Percentiles rank a stretch among this genome's conserved stretches.
Conservation (phyloP, 1,284 basidiomycete genomes). For the Exobasidium cylindrosporum region DNA sequence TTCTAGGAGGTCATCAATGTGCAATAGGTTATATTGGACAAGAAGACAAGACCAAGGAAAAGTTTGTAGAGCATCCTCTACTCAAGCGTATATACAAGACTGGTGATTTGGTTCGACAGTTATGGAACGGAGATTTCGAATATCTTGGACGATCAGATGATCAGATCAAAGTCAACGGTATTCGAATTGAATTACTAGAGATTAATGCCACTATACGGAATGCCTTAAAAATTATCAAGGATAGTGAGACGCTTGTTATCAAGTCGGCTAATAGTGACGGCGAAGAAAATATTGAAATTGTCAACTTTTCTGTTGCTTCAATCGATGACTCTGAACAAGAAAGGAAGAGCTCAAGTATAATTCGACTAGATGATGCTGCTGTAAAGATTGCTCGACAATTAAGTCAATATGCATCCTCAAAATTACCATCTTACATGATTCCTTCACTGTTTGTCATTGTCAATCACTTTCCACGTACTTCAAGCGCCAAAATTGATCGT, state of each 20-base stretch:
- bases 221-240: slow-evolving; percentile 38
- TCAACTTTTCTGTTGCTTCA: slow-evolving; percentile 52
- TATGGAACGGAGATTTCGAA: slow-evolving; percentile 53
- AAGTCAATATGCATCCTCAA: slow-evolving; percentile 29
- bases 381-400: slow-evolving; percentile 28
- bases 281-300: slow-evolving; percentile 42
- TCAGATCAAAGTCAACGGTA: slow-evolving; percentile 57
- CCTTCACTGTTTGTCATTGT: slow-evolving; percentile 54
- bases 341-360: slow-evolving; percentile 14
- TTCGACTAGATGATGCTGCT: slow-evolving; percentile 38
- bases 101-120: slow-evolving; percentile 51
- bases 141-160: slow-evolving; percentile 57
- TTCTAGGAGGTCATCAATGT: slow-evolving; percentile 48
- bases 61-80: slow-evolving; percentile 46
- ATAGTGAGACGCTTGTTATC: slow-evolving; percentile 51
- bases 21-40: slow-evolving; percentile 50
- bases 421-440: slow-evolving; percentile 53
- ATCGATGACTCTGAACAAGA: not conserved
- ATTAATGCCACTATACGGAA: slow-evolving; percentile 56
- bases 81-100: slow-evolving; percentile 52
- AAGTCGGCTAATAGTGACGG: slow-evolving; percentile 25
- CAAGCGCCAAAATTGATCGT: slow-evolving; percentile 56
- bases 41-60: slow-evolving; percentile 48
- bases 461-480: slow-evolving; percentile 53
- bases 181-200: slow-evolving; percentile 56